phyloP scores from a whole-genome alignment of 2,329 filamentous ascomycete genomes.

The Cercospora zeina region DNA sequence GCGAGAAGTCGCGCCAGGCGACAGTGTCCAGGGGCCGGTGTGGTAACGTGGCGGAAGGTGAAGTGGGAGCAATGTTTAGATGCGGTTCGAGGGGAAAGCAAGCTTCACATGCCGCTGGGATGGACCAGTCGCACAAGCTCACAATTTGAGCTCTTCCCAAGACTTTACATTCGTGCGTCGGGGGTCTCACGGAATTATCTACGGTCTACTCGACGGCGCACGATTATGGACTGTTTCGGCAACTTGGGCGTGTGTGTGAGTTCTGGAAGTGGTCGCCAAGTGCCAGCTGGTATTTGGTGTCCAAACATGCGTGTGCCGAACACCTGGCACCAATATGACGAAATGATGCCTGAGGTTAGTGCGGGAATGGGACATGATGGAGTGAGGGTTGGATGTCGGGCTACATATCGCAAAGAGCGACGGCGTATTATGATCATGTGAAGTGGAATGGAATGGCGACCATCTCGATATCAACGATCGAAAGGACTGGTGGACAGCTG shows the following conservation, averaged over 20 bases:
- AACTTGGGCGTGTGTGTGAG: background rate
- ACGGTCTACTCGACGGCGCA: background rate
- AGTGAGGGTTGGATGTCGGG: too few species aligned
- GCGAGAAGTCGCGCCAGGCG: conserved; percentile 10
- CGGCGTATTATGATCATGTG: too few species aligned
- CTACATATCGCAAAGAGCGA: too few species aligned
- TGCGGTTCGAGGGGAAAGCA: conserved; percentile 12
- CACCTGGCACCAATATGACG: conserved; percentile 9
- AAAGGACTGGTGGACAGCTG: too few species aligned
- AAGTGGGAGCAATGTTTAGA: conserved; percentile 13
- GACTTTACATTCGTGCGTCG: background rate
- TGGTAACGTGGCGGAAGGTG: conserved; percentile 14
- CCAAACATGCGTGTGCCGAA: conserved; percentile 6
- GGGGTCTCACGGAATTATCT: background rate
- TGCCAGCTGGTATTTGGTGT: conserved; percentile 12
- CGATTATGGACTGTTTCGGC: background rate
- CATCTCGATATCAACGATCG: too few species aligned
- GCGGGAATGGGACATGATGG: too few species aligned
- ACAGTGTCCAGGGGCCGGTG: conserved; percentile 9
- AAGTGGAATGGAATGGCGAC: too few species aligned
- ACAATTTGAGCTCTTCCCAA: conserved; percentile 1
- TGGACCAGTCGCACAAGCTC: conserved; percentile 6
- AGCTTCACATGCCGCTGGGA: conserved; percentile 12
- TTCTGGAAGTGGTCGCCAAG: background rate
- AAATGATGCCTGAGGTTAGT: conserved; percentile 1